phyloP scores from a whole-genome alignment of 805 yeast species.

The Torulaspora quercuum region DNA sequence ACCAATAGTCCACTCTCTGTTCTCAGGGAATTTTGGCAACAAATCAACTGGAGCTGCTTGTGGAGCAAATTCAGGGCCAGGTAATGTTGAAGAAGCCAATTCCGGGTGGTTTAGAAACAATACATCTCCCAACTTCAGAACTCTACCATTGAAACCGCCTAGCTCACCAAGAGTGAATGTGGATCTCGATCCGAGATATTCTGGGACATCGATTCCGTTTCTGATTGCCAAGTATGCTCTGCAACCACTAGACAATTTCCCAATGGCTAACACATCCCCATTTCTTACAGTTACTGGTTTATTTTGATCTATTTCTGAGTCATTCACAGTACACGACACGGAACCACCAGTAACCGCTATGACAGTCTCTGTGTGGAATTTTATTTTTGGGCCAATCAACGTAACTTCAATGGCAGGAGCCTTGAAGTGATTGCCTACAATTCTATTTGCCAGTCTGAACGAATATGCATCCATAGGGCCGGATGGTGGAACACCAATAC shows the following conservation, averaged over 20 bases:
- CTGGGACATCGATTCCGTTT: conserved; percentile 92
- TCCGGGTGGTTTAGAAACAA: conserved; percentile 79
- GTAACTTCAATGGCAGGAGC: conserved; percentile 93
- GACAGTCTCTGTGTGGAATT: conserved; percentile 77
- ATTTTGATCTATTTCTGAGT: conserved; percentile 55
- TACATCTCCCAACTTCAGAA: conserved; percentile 87
- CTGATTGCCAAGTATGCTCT: conserved; percentile 85
- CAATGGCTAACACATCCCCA: conserved; percentile 78
- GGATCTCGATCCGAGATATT: conserved; percentile 92
- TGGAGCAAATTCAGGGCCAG: conserved; percentile 69
- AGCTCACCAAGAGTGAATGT: conserved; percentile 89
- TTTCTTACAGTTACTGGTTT: conserved; percentile 64
- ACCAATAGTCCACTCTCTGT: conserved; percentile 71
- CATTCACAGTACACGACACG: conserved; percentile 65
- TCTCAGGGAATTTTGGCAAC: conserved; percentile 29
- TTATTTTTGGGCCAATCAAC: conserved; percentile 76
- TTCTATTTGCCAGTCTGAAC: conserved; percentile 81
- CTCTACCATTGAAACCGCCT: conserved; percentile 95
- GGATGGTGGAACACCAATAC: conserved; percentile 91
- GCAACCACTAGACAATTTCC: conserved; percentile 79
- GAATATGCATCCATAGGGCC: conserved; percentile 97
- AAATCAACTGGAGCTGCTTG: conserved; percentile 49
- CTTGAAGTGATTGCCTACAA: conserved; percentile 78
- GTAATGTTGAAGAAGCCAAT: conserved; percentile 61
- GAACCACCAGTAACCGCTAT: conserved; percentile 87